A percentile compares a stretch with the other conserved stretches of the same genome.
phyloP scores from a whole-genome alignment of 257 asterid species.

The Penstemon eatonii region DNA sequence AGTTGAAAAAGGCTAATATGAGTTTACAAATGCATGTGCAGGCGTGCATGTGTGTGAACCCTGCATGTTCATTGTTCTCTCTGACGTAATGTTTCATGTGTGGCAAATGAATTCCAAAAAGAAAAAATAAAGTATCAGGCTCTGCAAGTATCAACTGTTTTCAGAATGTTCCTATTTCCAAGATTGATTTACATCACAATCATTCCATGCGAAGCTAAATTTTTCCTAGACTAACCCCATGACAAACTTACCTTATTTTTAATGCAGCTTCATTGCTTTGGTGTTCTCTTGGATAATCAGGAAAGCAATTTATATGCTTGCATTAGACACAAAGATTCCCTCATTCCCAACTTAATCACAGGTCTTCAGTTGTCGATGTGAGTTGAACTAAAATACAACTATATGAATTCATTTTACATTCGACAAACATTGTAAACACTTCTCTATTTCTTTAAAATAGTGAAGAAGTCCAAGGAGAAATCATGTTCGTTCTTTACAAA shows the following conservation, averaged over 20 bases:
- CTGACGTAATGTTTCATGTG: constrained; percentile 11
- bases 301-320: constrained; percentile 48
- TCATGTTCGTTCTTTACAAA: constrained; percentile 74
- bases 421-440: constrained; percentile 15
- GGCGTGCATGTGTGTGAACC: constrained; percentile 5
- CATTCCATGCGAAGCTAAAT: constrained; percentile 17
- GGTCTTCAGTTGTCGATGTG: constrained; percentile 92
- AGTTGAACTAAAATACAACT: constrained; percentile 30
- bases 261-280: constrained; percentile 91
- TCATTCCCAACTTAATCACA: constrained; percentile 68
- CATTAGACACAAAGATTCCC: constrained; percentile 61
- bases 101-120: constrained; percentile 9
- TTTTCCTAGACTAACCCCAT: constrained; percentile 13
- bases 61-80: constrained; percentile 19
- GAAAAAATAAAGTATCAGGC: constrained; percentile 5
- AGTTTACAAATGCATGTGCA: not conserved
- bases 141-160: constrained; percentile 3
- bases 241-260: constrained; percentile 17
- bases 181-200: constrained; percentile 19
- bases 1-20: constrained; percentile 6
- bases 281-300: constrained; percentile 70
- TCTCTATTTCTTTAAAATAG: constrained; percentile 42
- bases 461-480: constrained; percentile 92
- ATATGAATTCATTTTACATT: constrained; percentile 20
- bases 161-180: constrained; percentile 8